Conservation (phyloP, 768 basidiomycete genomes). For the Agrocybe pediades region DNA sequence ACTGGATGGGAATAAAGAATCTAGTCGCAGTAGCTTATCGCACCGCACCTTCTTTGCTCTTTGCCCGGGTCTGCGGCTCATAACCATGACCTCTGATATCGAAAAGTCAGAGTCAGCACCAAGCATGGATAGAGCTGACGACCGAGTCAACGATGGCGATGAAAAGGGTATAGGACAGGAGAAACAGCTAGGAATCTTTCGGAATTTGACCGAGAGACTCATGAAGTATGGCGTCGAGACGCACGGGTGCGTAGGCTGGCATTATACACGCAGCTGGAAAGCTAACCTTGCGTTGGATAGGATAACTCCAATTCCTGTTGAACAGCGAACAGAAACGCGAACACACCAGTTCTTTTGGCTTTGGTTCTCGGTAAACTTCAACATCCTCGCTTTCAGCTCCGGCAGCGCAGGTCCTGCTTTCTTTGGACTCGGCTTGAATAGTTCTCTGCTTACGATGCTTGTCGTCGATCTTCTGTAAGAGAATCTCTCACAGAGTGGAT, state of each 20-base stretch:
- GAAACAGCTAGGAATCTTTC: conserved; percentile 10
- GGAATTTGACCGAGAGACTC: conserved; percentile 9
- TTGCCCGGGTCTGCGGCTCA: no score
- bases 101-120: background rate
- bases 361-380: conserved; percentile 74
- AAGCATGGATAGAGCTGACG: background rate
- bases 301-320: conserved; percentile 51
- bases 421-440: conserved; percentile 54
- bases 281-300: conserved; percentile 25
- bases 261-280: background rate
- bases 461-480: conserved; percentile 41
- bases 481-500: background rate
- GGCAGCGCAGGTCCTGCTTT: conserved; percentile 62
- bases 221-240: conserved; percentile 20
- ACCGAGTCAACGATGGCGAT: background rate
- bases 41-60: no score
- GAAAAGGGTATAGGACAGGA: background rate
- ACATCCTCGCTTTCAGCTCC: conserved; percentile 62
- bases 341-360: conserved; percentile 69
- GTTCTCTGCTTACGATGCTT: conserved; percentile 51
- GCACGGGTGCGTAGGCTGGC: conserved; percentile 13
- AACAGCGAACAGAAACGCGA: conserved; percentile 56
- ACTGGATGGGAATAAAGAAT: no score
- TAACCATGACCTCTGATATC: background rate
- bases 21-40: no score